Base-by-base conservation (phyloP, 2,329 filamentous ascomycete genomes). In the Periglandula ipomoeae region DNA sequence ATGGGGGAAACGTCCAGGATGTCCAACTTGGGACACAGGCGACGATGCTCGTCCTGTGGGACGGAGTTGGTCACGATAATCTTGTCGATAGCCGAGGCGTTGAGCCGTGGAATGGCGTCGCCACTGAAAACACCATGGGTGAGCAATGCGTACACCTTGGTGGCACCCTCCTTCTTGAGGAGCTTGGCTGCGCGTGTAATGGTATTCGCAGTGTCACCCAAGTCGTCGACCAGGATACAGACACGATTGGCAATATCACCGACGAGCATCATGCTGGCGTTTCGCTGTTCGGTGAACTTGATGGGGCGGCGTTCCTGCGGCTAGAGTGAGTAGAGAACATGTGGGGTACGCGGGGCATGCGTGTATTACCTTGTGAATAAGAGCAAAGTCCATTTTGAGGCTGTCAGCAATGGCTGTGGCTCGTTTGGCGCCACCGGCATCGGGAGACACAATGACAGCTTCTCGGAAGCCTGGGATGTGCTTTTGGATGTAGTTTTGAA, bases 51-150 rank as follows among this genome's bases (percentile, higher is more conserved):
- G 30, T 82, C 73, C 67, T 97, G 93, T 41, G 91, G 89, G 15
- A 97, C 89, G 23, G 86, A 94, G 70, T 97, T 97, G 61, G 93
- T 97, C 49, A 96, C 90, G 35, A 96, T 79, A 23, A 98, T 84
- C 71, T 89, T 95, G 70, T 97, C 91, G 54, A 98, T 78, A 20
- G 87, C 84, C 52, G 89, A 95, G 23, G 88, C 89, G 62, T 95
- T 96, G 73, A 98, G 90, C 51, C 91, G 84, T 45, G 89, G 84
- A 60, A 97, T 93, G 47, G 91, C 91, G 65, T 98, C 91, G 27
- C 93, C 93, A 62, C 88, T 95, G 62, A 98, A 79, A 54, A 97
- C 89, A 47, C 91, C 93, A 63, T 98, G 93, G 5, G 93, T 97
- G 56, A 98, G 79, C 47, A 98, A 76, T 6, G 93, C 93, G 64